Evolutionary conservation across 2,329 filamentous ascomycete species (phyloP).

Genomic region (Talaromyces sp.): DNA sequence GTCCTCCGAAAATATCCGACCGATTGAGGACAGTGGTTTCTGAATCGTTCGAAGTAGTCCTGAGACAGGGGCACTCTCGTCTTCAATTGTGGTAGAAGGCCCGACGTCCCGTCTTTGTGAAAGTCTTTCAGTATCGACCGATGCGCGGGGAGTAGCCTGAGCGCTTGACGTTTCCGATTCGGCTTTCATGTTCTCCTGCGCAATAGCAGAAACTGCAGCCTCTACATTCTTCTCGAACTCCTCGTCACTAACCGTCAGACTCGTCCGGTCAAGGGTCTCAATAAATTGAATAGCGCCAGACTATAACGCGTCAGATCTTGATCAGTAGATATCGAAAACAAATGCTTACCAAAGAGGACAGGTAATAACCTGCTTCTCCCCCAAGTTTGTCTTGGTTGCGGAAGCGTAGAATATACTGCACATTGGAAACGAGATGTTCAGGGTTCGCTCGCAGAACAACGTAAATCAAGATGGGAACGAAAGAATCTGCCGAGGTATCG

Average conservation of each 20-base stretch:
- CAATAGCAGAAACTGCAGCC: slow-evolving; percentile 89
- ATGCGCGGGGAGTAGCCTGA: slow-evolving; percentile 58
- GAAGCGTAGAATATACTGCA: slow-evolving; percentile 96
- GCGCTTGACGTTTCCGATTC: slow-evolving; percentile 43
- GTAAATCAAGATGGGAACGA: slow-evolving; percentile 91
- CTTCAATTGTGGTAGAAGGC: slow-evolving; percentile 46
- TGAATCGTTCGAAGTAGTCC: slow-evolving; percentile 88
- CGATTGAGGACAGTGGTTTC: slow-evolving; percentile 83
- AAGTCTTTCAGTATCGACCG: slow-evolving; percentile 50
- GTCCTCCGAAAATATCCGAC: slow-evolving; percentile 86
- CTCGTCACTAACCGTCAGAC: slow-evolving; percentile 85
- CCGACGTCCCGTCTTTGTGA: slow-evolving; percentile 31
- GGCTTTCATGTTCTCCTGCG: slow-evolving; percentile 73
- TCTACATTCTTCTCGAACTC: slow-evolving; percentile 98
- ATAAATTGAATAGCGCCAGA: slow-evolving; percentile 89
- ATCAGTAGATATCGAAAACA: background rate
- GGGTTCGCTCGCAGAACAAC: slow-evolving; percentile 93
- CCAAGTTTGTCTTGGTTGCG: slow-evolving; percentile 95
- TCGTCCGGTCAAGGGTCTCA: slow-evolving; percentile 91
- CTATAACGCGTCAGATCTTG: slow-evolving; percentile 22
- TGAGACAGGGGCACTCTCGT: slow-evolving; percentile 77
- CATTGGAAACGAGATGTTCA: slow-evolving; percentile 92
- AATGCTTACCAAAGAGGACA: slow-evolving; percentile 74
- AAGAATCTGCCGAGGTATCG: slow-evolving; percentile 93
- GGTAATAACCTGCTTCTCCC: slow-evolving; percentile 97